Percentiles rank a stretch among this genome's conserved stretches.
Evolutionary conservation across 2,329 filamentous ascomycete species (phyloP).

Genomic region (Alternaria gansuensis): DNA sequence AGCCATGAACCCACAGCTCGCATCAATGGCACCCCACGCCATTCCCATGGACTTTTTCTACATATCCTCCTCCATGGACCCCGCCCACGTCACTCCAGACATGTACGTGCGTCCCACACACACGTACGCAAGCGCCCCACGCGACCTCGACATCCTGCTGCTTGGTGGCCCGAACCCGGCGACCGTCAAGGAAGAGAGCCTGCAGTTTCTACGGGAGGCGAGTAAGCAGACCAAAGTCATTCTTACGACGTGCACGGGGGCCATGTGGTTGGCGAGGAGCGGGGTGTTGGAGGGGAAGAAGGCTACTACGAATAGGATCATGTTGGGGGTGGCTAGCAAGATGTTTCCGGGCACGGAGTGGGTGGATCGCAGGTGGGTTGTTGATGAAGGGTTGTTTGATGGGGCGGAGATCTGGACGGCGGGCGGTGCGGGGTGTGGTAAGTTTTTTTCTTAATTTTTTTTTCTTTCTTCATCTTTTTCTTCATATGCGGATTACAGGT

Average conservation of each 20-base stretch:
- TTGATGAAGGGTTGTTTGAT: slow-evolving; percentile 40
- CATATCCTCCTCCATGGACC: slow-evolving; percentile 50
- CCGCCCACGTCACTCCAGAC: slow-evolving; percentile 43
- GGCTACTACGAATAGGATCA: slow-evolving; percentile 52
- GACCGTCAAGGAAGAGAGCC: slow-evolving; percentile 46
- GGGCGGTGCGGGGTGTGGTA: slow-evolving; percentile 53
- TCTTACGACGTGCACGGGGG: slow-evolving; percentile 53
- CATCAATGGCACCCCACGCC: slow-evolving; percentile 30
- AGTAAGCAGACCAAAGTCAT: slow-evolving; percentile 49
- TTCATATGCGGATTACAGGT: not conserved
- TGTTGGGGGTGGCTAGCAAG: slow-evolving; percentile 39
- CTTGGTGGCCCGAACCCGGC: slow-evolving; percentile 50
- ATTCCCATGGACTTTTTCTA: slow-evolving; percentile 52
- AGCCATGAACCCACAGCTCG: slow-evolving; percentile 20
- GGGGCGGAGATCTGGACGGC: slow-evolving; percentile 54
- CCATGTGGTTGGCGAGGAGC: slow-evolving; percentile 52
- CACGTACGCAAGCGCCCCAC: slow-evolving; percentile 54
- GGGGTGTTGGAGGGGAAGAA: slow-evolving; percentile 53
- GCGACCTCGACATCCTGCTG: slow-evolving; percentile 55
- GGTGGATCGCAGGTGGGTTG: slow-evolving; percentile 54
- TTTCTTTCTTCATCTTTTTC: no score
- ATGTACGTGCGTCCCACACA: slow-evolving; percentile 51
- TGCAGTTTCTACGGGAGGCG: slow-evolving; percentile 52
- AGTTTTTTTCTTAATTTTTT: no score
- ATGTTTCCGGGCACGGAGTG: slow-evolving; percentile 50